phyloP scores from a whole-genome alignment of 2,329 filamentous ascomycete species.

The Pleoardoris graminearum region DNA sequence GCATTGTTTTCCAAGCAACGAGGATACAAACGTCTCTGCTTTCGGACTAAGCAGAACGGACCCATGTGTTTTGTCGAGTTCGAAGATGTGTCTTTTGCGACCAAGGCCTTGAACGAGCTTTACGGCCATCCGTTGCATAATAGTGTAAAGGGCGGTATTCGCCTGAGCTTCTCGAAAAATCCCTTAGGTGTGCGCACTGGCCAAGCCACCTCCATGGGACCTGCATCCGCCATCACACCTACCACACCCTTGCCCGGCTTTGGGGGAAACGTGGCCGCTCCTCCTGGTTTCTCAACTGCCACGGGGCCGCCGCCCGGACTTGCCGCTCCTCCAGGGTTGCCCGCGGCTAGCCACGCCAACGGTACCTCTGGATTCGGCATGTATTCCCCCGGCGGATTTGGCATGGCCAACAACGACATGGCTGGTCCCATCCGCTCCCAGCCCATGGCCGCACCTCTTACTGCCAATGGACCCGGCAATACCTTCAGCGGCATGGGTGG shows the following conservation, averaged over 20 bases:
- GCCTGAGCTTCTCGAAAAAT: slow-evolving; percentile 96
- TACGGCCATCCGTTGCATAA: slow-evolving; percentile 88
- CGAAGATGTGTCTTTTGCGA: slow-evolving; percentile 88
- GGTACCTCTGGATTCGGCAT: slow-evolving; percentile 39
- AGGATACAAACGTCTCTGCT: slow-evolving; percentile 93
- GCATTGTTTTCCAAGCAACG: slow-evolving; percentile 89
- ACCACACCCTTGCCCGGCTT: slow-evolving; percentile 61
- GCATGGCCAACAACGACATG: slow-evolving; percentile 42
- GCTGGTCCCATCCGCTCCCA: slow-evolving; percentile 29
- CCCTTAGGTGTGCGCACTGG: slow-evolving; percentile 87
- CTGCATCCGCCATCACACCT: slow-evolving; percentile 55
- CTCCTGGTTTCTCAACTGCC: slow-evolving; percentile 64
- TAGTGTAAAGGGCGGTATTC: slow-evolving; percentile 91
- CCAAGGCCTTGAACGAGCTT: slow-evolving; percentile 84
- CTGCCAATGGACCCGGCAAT: slow-evolving; percentile 36
- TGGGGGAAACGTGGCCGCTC: slow-evolving; percentile 58
- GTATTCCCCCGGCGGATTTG: slow-evolving; percentile 45
- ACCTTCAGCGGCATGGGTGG: slow-evolving; percentile 36
- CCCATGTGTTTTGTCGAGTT: slow-evolving; percentile 99
- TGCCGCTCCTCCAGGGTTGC: slow-evolving; percentile 71
- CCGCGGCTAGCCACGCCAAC: slow-evolving; percentile 36
- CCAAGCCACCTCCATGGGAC: slow-evolving; percentile 61
- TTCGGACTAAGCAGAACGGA: slow-evolving; percentile 91
- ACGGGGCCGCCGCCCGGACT: slow-evolving; percentile 83
- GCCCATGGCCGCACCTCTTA: slow-evolving; percentile 38